Evolutionary conservation across 1,284 basidiomycete genomes (phyloP).

Genomic region (Acaromyces ingoldii): DNA sequence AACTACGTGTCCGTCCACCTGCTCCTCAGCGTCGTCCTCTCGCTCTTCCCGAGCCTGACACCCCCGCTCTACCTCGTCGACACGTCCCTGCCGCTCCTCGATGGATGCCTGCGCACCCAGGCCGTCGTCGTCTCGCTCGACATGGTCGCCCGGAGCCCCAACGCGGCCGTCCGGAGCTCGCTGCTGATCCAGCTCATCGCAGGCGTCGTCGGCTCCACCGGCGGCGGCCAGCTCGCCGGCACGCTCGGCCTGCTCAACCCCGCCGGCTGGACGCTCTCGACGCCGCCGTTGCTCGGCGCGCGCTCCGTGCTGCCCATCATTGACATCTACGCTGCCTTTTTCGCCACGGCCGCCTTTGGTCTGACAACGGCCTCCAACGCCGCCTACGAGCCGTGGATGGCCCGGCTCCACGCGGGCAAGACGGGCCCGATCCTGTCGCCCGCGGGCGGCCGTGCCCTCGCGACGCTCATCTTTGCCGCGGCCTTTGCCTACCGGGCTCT

Average conservation of each 20-base stretch:
- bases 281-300: slow-evolving; percentile 30
- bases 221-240: slow-evolving; percentile 34
- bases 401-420: neutral
- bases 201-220: slow-evolving; percentile 34
- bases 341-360: slow-evolving; percentile 24
- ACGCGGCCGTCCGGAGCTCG: slow-evolving; percentile 14
- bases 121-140: slow-evolving; percentile 28
- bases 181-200: slow-evolving; percentile 27
- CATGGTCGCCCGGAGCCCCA: slow-evolving; percentile 22
- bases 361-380: slow-evolving; percentile 25
- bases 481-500: slow-evolving; percentile 28
- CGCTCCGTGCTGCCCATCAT: slow-evolving; percentile 22
- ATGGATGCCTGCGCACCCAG: slow-evolving; percentile 30
- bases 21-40: slow-evolving; percentile 8
- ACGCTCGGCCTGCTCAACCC: slow-evolving; percentile 35
- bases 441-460: slow-evolving; percentile 25
- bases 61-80: slow-evolving; percentile 25
- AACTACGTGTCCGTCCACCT: slow-evolving; percentile 38
- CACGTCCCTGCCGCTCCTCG: slow-evolving; percentile 24
- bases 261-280: slow-evolving; percentile 29
- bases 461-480: slow-evolving; percentile 28
- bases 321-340: slow-evolving; percentile 28
- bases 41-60: neutral
- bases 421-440: slow-evolving; percentile 13
- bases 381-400: slow-evolving; percentile 9